Evolutionary conservation across 768 basidiomycete genomes (phyloP).

Genomic region (Coprinopsis cinerea): DNA sequence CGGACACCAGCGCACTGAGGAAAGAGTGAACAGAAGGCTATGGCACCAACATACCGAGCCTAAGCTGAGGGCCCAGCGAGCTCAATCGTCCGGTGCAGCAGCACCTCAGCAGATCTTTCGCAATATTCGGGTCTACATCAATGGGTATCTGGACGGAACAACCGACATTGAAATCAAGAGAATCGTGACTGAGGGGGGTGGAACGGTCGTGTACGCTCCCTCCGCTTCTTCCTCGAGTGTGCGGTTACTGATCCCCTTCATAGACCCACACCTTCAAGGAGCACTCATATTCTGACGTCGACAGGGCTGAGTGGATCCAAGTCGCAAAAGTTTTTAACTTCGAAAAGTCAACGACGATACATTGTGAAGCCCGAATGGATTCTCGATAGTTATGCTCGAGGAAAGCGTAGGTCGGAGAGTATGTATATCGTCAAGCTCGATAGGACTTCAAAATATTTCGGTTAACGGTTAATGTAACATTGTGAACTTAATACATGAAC

Average conservation of each 20-base stretch:
- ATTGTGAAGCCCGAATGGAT: conserved; percentile 78
- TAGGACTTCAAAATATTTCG: no score
- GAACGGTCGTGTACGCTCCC: conserved; percentile 49
- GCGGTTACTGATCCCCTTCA: conserved; percentile 8
- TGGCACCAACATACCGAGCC: conserved; percentile 38
- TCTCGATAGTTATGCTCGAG: conserved; percentile 55
- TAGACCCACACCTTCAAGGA: conserved; percentile 52
- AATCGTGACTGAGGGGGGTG: conserved; percentile 61
- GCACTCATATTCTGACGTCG: conserved; percentile 78
- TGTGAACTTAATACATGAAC: no score
- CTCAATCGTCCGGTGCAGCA: conserved; percentile 6
- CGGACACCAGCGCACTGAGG: conserved; percentile 63
- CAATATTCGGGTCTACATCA: conserved; percentile 58
- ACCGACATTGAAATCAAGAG: conserved; percentile 80
- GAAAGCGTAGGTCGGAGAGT: conserved; percentile 56
- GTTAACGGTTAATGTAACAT: no score
- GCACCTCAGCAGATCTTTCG: conserved; percentile 21
- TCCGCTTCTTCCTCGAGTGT: background rate
- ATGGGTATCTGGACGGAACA: conserved; percentile 62
- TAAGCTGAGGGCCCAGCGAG: conserved; percentile 36
- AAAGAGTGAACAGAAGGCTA: conserved; percentile 26
- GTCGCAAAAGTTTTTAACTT: conserved; percentile 55
- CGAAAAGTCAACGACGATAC: conserved; percentile 43
- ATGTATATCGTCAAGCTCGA: conserved; percentile 46
- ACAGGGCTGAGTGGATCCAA: conserved; percentile 67